Conservation (phyloP, 1,284 basidiomycete genomes). For the Taiwanofungus camphoratus region DNA sequence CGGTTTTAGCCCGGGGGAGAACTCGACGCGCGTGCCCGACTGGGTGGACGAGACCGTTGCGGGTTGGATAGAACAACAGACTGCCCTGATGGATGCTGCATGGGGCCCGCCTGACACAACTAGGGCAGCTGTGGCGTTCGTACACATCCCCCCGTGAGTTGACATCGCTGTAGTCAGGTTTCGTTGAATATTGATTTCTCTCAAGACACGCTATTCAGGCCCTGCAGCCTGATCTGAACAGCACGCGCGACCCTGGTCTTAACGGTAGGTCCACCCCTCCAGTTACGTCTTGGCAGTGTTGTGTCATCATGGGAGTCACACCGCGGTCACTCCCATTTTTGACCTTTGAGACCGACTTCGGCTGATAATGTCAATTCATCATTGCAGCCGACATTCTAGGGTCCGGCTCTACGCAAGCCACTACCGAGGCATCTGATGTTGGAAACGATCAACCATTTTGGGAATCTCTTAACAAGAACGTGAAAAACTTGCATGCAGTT, state of each 20-base stretch:
- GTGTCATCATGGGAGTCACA: too few species aligned
- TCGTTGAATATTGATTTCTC: constrained; percentile 1
- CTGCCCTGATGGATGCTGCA: constrained; percentile 41
- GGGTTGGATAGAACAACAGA: constrained; percentile 51
- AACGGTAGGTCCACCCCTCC: constrained; percentile 42
- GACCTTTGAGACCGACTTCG: background rate
- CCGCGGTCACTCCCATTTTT: too few species aligned
- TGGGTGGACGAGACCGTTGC: constrained; percentile 64
- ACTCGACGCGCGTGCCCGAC: constrained; percentile 47
- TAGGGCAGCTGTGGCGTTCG: constrained; percentile 56
- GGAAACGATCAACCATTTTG: constrained; percentile 56
- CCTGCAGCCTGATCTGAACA: constrained; percentile 45
- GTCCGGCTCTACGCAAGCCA: constrained; percentile 54
- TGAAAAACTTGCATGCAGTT: constrained; percentile 59
- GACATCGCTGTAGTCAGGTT: background rate
- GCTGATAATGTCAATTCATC: background rate
- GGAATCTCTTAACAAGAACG: constrained; percentile 49
- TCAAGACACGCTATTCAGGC: constrained; percentile 45
- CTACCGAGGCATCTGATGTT: constrained; percentile 28
- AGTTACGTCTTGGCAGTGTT: background rate
- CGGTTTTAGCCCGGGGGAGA: constrained; percentile 38
- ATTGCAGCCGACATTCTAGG: constrained; percentile 47
- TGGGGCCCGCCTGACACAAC: constrained; percentile 49
- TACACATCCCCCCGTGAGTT: constrained; percentile 52
- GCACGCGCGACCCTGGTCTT: constrained; percentile 49